Percentiles rank a stretch among this genome's conserved stretches.
Evolutionary conservation across 768 basidiomycete species (phyloP).

Genomic region (Lactarius quietus): DNA sequence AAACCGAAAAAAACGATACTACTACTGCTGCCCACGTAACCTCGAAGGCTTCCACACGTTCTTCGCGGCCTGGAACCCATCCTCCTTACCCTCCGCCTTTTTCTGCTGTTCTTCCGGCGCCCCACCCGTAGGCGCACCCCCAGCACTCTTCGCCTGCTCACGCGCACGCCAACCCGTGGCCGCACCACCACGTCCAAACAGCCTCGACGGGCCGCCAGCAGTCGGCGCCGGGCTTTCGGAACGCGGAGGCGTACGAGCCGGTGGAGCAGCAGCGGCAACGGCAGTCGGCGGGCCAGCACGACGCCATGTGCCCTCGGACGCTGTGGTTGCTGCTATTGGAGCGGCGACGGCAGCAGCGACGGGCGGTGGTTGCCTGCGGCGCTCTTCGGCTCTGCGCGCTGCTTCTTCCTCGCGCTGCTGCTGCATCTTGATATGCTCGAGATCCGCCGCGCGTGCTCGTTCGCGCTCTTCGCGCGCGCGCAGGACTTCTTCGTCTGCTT

Average conservation of each 20-base stretch:
- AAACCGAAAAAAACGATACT: background rate
- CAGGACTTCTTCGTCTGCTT: conserved; percentile 55
- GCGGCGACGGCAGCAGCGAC: conserved; percentile 30
- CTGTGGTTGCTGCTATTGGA: conserved; percentile 28
- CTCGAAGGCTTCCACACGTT: conserved; percentile 35
- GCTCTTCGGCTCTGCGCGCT: conserved; percentile 40
- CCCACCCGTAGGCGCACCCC: conserved; percentile 32
- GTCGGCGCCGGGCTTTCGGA: conserved; percentile 49
- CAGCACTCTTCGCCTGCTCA: conserved; percentile 43
- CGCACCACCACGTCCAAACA: conserved; percentile 28
- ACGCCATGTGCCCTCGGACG: conserved; percentile 32
- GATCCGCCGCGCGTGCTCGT: conserved; percentile 46
- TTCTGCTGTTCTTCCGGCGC: conserved; percentile 25
- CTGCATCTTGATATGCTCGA: conserved; percentile 56
- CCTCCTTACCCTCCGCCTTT: conserved; percentile 48
- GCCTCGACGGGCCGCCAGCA: conserved; percentile 29
- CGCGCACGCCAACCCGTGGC: conserved; percentile 59
- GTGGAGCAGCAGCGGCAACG: conserved; percentile 24
- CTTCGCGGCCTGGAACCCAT: conserved; percentile 69
- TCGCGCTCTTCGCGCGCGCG: conserved; percentile 53
- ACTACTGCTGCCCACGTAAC: conserved; percentile 22
- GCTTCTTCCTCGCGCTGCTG: conserved; percentile 58
- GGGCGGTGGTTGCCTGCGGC: conserved; percentile 34
- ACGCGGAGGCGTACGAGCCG: conserved; percentile 40
- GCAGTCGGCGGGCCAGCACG: conserved; percentile 17